Evolutionary conservation across 305 asterid genomes (phyloP).

Genomic region (Solanum hybrid): DNA sequence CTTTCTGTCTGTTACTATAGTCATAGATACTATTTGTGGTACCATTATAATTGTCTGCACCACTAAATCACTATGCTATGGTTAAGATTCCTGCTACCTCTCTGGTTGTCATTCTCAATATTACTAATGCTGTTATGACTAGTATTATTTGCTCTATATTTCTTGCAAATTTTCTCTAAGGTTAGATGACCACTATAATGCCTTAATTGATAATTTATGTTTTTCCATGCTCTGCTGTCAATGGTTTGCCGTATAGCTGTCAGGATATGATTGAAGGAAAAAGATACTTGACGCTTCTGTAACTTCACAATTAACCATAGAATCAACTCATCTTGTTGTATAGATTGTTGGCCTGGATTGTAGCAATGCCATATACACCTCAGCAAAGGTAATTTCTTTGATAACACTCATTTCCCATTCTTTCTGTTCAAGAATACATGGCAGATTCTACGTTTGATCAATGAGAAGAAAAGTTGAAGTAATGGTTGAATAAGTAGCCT

Average conservation of each 20-base stretch:
- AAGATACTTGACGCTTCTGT: conserved; percentile 15
- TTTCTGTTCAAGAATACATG: neutral
- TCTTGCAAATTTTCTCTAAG: neutral
- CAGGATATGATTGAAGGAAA: conserved; percentile 7
- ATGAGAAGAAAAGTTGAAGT: neutral
- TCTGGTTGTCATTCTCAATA: neutral
- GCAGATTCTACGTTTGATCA: neutral
- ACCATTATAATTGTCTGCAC: neutral
- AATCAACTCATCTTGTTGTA: conserved; percentile 19
- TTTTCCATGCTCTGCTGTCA: conserved; percentile 1
- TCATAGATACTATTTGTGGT: neutral
- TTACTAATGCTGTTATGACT: neutral
- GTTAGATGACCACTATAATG: neutral
- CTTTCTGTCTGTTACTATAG: neutral
- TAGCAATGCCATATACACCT: conserved; percentile 82
- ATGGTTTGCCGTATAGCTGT: conserved; percentile 6
- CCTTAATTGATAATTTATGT: neutral
- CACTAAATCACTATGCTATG: neutral
- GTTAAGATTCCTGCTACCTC: neutral
- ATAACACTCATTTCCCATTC: conserved; percentile 9
- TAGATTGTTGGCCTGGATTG: conserved; percentile 95
- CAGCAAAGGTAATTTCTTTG: conserved; percentile 70
- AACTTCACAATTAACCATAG: conserved; percentile 10
- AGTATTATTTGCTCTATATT: neutral
- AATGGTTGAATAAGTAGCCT: neutral